These are phyloP conservation scores for Drechslerella coelobrocha DNA, from an alignment of 2,329 filamentous ascomycete genomes.

Conservation along the genomic window DNA sequence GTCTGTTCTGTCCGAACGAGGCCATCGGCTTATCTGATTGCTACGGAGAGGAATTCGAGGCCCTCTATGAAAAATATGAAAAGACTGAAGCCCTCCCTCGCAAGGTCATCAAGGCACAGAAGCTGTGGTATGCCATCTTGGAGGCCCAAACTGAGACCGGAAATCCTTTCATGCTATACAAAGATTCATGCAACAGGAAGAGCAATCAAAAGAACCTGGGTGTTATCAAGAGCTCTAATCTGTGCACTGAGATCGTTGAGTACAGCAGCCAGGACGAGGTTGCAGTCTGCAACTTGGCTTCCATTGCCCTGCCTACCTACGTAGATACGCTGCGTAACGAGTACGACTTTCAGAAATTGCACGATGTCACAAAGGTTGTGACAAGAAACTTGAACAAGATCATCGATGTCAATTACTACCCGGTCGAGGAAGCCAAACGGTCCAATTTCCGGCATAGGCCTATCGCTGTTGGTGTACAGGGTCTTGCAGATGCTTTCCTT, in stretches of 20 bases:
- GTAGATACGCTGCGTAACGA: constrained; percentile 83
- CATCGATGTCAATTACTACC: constrained; percentile 98
- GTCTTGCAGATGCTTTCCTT: constrained; percentile 96
- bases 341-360: constrained; percentile 96
- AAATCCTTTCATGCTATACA: constrained; percentile 99
- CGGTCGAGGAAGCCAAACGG: constrained; percentile 89
- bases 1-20: constrained; percentile 97
- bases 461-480: constrained; percentile 95
- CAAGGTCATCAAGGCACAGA: constrained; percentile 93
- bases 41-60: constrained; percentile 97
- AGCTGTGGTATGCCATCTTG: constrained; percentile 98
- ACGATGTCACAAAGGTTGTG: constrained; percentile 90
- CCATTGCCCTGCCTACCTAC: constrained; percentile 86
- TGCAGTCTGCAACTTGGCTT: constrained; percentile 96
- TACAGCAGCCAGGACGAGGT: constrained; percentile 98
- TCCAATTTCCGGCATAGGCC: constrained; percentile 98
- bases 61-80: constrained; percentile 92
- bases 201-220: constrained; percentile 99
- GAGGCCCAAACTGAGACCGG: constrained; percentile 99
- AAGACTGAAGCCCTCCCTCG: constrained; percentile 78
- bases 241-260: constrained; percentile 98
- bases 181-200: constrained; percentile 97
- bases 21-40: constrained; percentile 93
- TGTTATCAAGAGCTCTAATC: constrained; percentile 96
- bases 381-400: constrained; percentile 97